These are phyloP conservation scores for Sporothrix inflata DNA, from an alignment of 2,329 filamentous ascomycete species.

Conservation along the genomic window DNA sequence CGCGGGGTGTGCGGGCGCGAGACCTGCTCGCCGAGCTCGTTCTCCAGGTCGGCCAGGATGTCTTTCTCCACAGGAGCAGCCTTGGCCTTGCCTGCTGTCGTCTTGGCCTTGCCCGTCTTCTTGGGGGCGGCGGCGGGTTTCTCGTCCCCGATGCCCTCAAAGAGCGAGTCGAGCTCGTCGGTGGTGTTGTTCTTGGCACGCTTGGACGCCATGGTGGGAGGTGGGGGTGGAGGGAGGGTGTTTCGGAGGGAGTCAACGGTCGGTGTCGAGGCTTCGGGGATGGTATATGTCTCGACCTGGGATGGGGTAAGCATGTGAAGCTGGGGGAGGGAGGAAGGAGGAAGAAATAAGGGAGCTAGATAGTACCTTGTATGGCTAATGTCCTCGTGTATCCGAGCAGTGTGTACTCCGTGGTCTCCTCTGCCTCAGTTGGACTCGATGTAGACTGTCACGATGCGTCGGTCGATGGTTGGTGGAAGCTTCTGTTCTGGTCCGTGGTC, in stretches of 20 bases:
- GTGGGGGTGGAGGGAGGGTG: conserved; percentile 32
- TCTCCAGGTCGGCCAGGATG: conserved; percentile 84
- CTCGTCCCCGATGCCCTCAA: conserved; percentile 64
- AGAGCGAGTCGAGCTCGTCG: conserved; percentile 68
- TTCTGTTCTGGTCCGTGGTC: background rate
- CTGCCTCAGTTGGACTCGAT: too few species aligned
- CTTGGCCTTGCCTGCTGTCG: conserved; percentile 42
- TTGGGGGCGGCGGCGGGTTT: conserved; percentile 47
- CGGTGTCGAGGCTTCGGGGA: background rate
- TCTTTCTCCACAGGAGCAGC: conserved; percentile 64
- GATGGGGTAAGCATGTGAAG: conserved; percentile 20
- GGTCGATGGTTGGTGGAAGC: background rate
- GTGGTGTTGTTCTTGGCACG: conserved; percentile 57
- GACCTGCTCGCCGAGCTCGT: conserved; percentile 67
- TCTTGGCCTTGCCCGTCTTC: conserved; percentile 41
- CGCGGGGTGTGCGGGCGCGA: conserved; percentile 84
- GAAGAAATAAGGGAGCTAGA: background rate
- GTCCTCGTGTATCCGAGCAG: background rate
- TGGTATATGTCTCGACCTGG: background rate
- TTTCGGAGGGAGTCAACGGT: background rate
- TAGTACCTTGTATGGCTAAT: background rate
- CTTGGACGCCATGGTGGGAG: conserved; percentile 59
- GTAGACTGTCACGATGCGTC: background rate
- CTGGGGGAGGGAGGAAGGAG: background rate
- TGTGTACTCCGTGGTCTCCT: too few species aligned